Evolutionary conservation across 805 yeast genomes (phyloP), one percentile per base, ranked within the genome.

Genomic region (Metschnikowia cubensis): DNA sequence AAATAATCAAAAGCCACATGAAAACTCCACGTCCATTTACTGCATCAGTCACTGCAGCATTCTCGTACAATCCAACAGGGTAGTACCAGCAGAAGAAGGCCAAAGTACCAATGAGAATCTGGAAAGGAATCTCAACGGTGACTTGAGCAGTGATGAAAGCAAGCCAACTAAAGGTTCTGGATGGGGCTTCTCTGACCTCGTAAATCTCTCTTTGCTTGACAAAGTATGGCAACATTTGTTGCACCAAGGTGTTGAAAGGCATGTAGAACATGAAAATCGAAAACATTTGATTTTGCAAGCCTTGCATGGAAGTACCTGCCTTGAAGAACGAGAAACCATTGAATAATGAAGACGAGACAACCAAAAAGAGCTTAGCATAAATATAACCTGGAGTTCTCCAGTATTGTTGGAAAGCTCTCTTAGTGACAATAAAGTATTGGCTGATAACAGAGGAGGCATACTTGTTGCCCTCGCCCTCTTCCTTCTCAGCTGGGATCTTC

Each of bases 321-420:
- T 82, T 83, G 68, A 79, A 84, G 67, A 83, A 83, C 5, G 88
- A 78, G 65, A 87, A 87, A 39, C 96, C 95, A 54, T 83, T 78
- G 62, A 84, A 82, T 44, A 85, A 62, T 18, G 84, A 71, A 51
- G 86, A 69, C 11, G 77, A 60, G 4, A 77, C 67, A 53, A 81
- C 75, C 67, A 86, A 76, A 62, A 73, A 70, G 21, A 81, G 57
- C 68, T 86, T 87, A 35, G 92, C 73, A 65, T 75, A 71, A 55
- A 86, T 75, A 62, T 86, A 85, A 25, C 70, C 62, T 5, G 84
- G 85, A 54, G 83, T 76, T 65, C 94, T 76, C 80, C 80, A 83
- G 50, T 69, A 67, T 60, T 83, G 88, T 51, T 56, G 60, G 35
- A 58, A 44, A 6, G 56, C 49, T 52, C 61, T 56, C 45, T 48